Evolutionary conservation across 2,329 filamentous ascomycete species (phyloP), one percentile per base, ranked within the genome.

Genomic region (Penicillium sclerotiorum): DNA sequence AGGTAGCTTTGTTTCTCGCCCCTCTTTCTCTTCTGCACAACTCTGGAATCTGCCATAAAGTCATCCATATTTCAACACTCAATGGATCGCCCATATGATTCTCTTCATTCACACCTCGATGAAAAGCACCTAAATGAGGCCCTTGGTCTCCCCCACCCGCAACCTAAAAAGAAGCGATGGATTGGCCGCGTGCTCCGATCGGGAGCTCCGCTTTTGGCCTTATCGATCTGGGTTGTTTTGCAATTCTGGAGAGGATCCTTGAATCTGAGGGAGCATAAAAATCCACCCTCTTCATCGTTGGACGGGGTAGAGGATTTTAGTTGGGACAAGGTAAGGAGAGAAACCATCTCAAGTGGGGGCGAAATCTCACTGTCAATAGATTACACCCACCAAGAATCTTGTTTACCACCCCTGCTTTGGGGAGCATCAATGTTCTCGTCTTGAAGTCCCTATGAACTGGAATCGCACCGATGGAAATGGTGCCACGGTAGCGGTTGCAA

Each of bases 401-500:
- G 11, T 25, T 6, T 43, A 43, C 22, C 40, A 43, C 40, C 18
- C 40, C n/a, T 43, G 40, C 8, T 22, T 30, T 23, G 40, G 8
- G 15, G 40, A 43, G 3, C 22, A 22, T n/a, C 13, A 43, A 22
- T 43, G 40, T n/a, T 27, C 40, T 15, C 40, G 40, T 12, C 40
- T 43, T 12, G 28, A 43, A 12, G 27, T 43, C 5, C 40, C 40
- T 12, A 43, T 43, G 40, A 13, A 43, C 27, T 43, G 18, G 12
- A 43, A 43, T 22, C 18, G 27, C 11, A 43, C 40, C 11, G 40
- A 43, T 15, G 28, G 40, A 4, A 11, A 33, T 4, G 40, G 40
- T 9, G 40, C 40, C 3, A 33, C 27, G 4, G 28, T 43, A 18
- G 40, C 27, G 13, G 17, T 43, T 9, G 40, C 40, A 15, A 15